phyloP scores from a whole-genome alignment of 352 stramenopile genomes.

The Pythium brachiatum region DNA sequence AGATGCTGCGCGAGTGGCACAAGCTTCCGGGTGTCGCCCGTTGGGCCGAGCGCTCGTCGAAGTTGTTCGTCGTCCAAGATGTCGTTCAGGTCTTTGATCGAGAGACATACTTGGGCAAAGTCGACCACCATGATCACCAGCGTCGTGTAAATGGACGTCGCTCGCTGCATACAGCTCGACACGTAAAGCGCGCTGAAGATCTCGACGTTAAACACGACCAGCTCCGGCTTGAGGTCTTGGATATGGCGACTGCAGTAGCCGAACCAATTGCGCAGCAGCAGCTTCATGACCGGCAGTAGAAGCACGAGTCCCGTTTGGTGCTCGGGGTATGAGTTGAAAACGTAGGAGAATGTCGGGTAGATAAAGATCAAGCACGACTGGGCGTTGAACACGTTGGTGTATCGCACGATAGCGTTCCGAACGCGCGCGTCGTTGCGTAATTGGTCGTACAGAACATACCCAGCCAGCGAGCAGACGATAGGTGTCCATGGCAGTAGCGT shows the following conservation, averaged over 20 bases:
- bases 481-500: conserved; percentile 1
- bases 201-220: conserved; percentile 31
- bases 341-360: conserved; percentile 14
- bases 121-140: conserved; percentile 26
- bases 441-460: conserved; percentile 1
- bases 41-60: conserved; percentile 31
- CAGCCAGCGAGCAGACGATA: background rate
- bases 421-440: background rate
- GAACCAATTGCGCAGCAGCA: conserved; percentile 1
- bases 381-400: conserved; percentile 3
- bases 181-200: conserved; percentile 37
- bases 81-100: conserved; percentile 16
- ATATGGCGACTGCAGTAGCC: conserved; percentile 6
- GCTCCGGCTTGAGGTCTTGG: conserved; percentile 24
- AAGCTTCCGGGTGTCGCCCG: background rate
- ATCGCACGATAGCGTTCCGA: background rate
- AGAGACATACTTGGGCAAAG: conserved; percentile 14
- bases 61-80: conserved; percentile 67
- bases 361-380: conserved; percentile 8
- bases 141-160: conserved; percentile 26
- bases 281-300: conserved; percentile 8
- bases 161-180: conserved; percentile 31
- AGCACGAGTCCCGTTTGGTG: conserved; percentile 7
- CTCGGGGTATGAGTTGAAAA: conserved; percentile 5
- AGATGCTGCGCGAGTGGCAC: conserved; percentile 8